Evolutionary conservation across 768 basidiomycete species (phyloP), one percentile per base, ranked within the genome.

Genomic region (Sporobolomyces roseus): DNA sequence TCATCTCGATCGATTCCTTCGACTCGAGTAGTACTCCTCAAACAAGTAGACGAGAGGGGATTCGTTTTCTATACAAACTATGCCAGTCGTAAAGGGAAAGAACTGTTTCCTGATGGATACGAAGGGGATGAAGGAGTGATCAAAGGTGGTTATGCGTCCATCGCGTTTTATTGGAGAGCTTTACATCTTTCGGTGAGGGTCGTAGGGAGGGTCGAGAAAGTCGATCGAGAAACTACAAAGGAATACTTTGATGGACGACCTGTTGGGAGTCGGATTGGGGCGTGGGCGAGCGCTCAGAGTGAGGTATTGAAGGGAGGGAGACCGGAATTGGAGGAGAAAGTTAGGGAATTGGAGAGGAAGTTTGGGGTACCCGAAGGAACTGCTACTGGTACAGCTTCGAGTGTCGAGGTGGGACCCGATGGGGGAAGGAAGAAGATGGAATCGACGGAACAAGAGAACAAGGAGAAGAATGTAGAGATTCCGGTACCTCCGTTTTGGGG

Each of bases 61-160:
- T 97, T 98, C 81, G 85, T 94, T 65, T 96, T 97, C 81, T 99
- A 85, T 83, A 98, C 94, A 36, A 99, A 99, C 80, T 98, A 98
- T 81, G 84, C 86, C 46, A 94, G 92, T 16, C 85, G 93, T 72
- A 99, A 98, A 80, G 92, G 91, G 4, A 77, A 80, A 48, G 96
- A 98, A 78, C 83, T 98, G n/a, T 61, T 67, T 55, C 59, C 67
- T 30, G 2, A 52, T 10, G 50, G 29, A 23, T 52, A 35, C 48
- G 56, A 68, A 23, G 38, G 41, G 14, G 32, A 25, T 8, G 17
- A 41, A 13, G 54, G 61, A 29, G 25, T 30, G 21, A 41, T 49
- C 30, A 83, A 80, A 45, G 93, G 93, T 76, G 90, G 90, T 0
- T 81, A 87, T 77, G 92, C 88, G 7, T 86, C 90, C 1, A 81